A percentile compares a stretch with the other conserved stretches of the same genome.
These are phyloP conservation scores for Ganoderma sinense DNA, from an alignment of 1,284 basidiomycete genomes.

Conservation along the genomic window DNA sequence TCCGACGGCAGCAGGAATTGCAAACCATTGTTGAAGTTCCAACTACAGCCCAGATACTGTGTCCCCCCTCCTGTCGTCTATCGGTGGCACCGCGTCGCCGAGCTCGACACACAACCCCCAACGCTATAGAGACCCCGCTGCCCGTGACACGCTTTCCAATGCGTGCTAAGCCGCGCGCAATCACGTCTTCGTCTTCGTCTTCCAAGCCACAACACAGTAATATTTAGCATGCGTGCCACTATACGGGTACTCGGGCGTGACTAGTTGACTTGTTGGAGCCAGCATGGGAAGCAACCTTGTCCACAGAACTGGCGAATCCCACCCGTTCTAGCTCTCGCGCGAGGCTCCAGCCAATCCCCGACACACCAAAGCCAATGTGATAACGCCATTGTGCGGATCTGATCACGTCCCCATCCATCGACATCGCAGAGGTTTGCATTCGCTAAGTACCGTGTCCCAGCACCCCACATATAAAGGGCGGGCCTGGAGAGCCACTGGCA, in stretches of 20 bases:
- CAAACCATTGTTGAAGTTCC: neutral
- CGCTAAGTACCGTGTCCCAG: neutral
- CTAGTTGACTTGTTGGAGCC: neutral
- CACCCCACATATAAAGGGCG: neutral
- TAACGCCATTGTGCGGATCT: conserved; percentile 4
- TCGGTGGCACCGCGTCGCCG: neutral
- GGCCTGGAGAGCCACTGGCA: neutral
- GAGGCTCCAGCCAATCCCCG: neutral
- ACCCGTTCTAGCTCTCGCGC: neutral
- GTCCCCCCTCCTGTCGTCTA: neutral
- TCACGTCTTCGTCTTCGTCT: neutral
- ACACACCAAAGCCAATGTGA: neutral
- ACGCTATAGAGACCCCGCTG: neutral
- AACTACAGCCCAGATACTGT: neutral
- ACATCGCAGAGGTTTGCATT: neutral
- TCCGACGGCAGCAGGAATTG: neutral
- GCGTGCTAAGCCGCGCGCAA: neutral
- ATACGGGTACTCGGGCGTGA: neutral
- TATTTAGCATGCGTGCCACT: neutral
- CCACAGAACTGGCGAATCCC: neutral
- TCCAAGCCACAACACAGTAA: neutral
- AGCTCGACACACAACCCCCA: neutral
- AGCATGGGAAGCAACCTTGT: neutral
- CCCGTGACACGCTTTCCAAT: neutral
- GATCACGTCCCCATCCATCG: conserved; percentile 2